phyloP scores from a whole-genome alignment of 2,329 filamentous ascomycete species.

The Diaporthe australafricana region DNA sequence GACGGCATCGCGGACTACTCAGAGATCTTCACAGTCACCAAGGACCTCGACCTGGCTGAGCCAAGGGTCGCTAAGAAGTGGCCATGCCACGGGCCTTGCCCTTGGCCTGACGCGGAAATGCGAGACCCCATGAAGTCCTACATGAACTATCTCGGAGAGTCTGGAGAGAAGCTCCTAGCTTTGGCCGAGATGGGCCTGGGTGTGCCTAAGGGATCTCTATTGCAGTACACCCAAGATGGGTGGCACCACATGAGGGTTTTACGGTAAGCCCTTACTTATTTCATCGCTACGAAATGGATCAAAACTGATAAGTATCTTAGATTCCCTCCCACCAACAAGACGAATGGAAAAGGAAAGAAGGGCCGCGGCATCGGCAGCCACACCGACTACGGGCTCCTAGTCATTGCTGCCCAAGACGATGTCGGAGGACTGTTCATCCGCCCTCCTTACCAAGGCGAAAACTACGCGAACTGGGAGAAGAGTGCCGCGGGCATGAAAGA shows the following conservation, averaged over 20 bases:
- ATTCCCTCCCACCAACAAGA: conserved; percentile 49
- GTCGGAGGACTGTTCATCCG: conserved; percentile 62
- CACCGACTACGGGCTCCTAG: conserved; percentile 63
- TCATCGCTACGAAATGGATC: background rate
- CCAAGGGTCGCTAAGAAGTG: conserved; percentile 53
- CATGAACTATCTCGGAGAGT: conserved; percentile 53
- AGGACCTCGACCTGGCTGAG: conserved; percentile 55
- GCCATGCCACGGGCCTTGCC: conserved; percentile 62
- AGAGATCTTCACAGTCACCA: conserved; percentile 64
- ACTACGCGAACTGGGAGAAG: conserved; percentile 58
- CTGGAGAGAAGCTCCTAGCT: conserved; percentile 58
- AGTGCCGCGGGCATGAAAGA: conserved; percentile 57
- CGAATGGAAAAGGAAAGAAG: conserved; percentile 61
- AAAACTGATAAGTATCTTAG: conserved; percentile 35
- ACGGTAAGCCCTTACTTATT: conserved; percentile 48
- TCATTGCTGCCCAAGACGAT: conserved; percentile 61
- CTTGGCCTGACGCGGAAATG: conserved; percentile 58
- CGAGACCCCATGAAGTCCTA: conserved; percentile 53
- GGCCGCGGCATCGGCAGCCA: conserved; percentile 64
- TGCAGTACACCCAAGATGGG: conserved; percentile 56
- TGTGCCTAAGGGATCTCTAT: conserved; percentile 53
- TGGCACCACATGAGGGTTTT: conserved; percentile 64
- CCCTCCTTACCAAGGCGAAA: conserved; percentile 53
- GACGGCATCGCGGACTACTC: conserved; percentile 62
- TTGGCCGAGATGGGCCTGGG: conserved; percentile 59